Evolutionary conservation across 108 stramenopile genomes (phyloP), one percentile per base, ranked within the genome.

Genomic region (Pseudonitzschia pungens): DNA sequence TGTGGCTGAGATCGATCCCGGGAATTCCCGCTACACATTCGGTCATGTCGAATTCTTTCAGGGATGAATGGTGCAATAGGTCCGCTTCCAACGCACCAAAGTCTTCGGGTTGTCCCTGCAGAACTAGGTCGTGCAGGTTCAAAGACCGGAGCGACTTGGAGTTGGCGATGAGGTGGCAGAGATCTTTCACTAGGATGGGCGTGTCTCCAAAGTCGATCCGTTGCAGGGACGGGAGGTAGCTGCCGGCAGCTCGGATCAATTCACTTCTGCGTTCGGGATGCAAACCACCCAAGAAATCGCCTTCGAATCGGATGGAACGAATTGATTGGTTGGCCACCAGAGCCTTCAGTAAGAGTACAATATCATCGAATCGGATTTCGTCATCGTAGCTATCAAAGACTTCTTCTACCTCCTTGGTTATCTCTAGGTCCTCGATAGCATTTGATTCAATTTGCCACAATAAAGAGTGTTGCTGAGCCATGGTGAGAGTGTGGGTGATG

Each of bases 381-480:
- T 40, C 44, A 22, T 24, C 21, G 44, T 16, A 24, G 32, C n/a
- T 21, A 20, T 63, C 44, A 67, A 67, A 67, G 0, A 67, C 43
- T 2, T 67, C 66, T 50, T 67, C 66, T 10, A 29, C 44, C 44
- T 67, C 66, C 45, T 50, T 50, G 66, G 42, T 67, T 0, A 67
- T 44, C 15, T 45, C 27, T 0, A 67, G 66, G 18, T 26, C 43
- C 14, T 11, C 14, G 4, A 67, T 45, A 15, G 31, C 44, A 24
- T 67, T 67, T 8, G 22, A 28, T 48, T 28, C 26, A 24, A 67
- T 67, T 24, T 48, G 66, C 43, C 11, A 27, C 44, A 67, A 26
- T 1, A 67, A 41, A 33, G 26, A 26, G 29, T 58, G 32, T 33
- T 62, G 60, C 10, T 2, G 45, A 18, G 5, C 10, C 45, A 36